phyloP scores from a whole-genome alignment of 441 rosid genomes.

The Populus trichocarpa region DNA sequence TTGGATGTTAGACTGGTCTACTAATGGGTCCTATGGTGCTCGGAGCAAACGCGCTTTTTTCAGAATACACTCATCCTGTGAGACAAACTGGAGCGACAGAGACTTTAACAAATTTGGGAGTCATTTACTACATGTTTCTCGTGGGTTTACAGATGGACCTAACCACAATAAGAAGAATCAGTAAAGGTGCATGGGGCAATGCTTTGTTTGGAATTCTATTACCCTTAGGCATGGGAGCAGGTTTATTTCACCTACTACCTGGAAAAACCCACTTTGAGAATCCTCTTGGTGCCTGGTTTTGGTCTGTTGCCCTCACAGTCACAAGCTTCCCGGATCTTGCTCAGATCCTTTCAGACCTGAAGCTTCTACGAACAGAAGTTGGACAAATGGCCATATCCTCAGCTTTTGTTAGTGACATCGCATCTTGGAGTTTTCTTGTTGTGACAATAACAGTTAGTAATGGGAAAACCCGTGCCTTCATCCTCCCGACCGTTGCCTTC shows the following conservation, averaged over 20 bases:
- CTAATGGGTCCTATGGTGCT: slow-evolving; percentile 40
- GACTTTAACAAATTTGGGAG: slow-evolving; percentile 54
- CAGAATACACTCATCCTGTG: slow-evolving; percentile 25
- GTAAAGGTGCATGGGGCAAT: slow-evolving; percentile 34
- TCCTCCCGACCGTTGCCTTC: slow-evolving; percentile 5
- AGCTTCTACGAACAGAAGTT: slow-evolving; percentile 63
- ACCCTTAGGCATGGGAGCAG: slow-evolving; percentile 32
- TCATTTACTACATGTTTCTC: slow-evolving; percentile 55
- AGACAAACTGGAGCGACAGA: slow-evolving; percentile 44
- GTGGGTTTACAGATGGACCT: slow-evolving; percentile 68
- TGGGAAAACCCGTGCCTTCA: neutral
- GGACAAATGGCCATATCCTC: slow-evolving; percentile 60
- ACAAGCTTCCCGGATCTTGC: slow-evolving; percentile 72
- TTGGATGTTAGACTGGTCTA: slow-evolving; percentile 38
- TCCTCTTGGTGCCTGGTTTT: slow-evolving; percentile 10
- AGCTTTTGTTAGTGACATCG: slow-evolving; percentile 48
- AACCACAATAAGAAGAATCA: slow-evolving; percentile 32
- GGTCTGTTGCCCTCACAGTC: slow-evolving; percentile 50
- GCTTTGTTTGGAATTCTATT: slow-evolving; percentile 38
- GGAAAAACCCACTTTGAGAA: neutral
- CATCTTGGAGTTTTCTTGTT: slow-evolving; percentile 52
- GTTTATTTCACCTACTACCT: slow-evolving; percentile 23
- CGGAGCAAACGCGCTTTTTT: neutral
- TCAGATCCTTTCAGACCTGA: slow-evolving; percentile 61
- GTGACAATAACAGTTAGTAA: slow-evolving; percentile 11